A percentile compares a stretch with the other conserved stretches of the same genome.
Evolutionary conservation across 176 grass and related monocot genomes (phyloP).

Genomic region (Carex scoparia): DNA sequence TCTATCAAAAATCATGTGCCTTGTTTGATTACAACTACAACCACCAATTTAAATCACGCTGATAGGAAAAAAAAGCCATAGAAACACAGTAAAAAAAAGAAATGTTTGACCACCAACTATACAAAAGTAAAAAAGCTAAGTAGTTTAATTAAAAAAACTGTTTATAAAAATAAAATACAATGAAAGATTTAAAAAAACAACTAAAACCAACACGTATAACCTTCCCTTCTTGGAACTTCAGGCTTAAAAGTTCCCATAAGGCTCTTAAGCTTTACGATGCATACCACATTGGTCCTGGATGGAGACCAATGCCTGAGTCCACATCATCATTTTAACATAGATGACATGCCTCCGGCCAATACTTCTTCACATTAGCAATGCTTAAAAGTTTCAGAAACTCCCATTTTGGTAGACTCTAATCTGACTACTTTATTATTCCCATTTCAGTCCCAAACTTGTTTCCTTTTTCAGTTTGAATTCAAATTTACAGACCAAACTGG

Average conservation of each 20-base stretch:
- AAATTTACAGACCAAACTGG: not conserved
- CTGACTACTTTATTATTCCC: not conserved
- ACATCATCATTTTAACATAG: constrained; percentile 4
- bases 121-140: not conserved
- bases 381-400: not conserved
- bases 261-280: not conserved
- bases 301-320: not conserved
- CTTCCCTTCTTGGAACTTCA: not conserved
- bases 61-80: constrained; percentile 6
- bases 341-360: not conserved
- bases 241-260: not conserved
- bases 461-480: not conserved
- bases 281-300: not conserved
- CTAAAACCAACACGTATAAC: not conserved
- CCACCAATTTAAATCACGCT: not conserved
- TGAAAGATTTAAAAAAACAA: not conserved
- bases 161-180: not conserved
- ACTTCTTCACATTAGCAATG: not conserved
- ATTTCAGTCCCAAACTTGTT: not conserved
- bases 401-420: not conserved
- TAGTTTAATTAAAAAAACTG: not conserved
- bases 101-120: not conserved
- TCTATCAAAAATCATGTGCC: not conserved
- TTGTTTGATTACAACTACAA: not conserved
- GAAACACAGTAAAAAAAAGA: not conserved